Conservation (phyloP, 1,284 basidiomycete genomes). For the Leccinum griseonigrum region DNA sequence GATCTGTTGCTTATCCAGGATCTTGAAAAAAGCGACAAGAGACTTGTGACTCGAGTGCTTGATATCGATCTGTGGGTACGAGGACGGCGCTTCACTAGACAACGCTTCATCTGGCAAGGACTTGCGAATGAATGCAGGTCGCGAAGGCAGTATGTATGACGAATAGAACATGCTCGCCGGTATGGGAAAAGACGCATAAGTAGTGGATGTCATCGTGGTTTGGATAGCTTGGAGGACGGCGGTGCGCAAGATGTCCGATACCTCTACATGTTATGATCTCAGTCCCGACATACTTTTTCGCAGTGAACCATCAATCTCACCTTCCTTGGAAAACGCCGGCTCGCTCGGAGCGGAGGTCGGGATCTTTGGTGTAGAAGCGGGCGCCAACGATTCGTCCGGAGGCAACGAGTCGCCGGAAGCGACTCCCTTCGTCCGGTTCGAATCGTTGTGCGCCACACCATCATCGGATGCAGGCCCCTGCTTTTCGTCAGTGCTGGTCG, state of each 20-base stretch:
- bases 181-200: constrained; percentile 66
- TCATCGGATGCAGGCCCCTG: constrained; percentile 12
- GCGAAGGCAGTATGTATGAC: constrained; percentile 71
- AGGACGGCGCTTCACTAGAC: constrained; percentile 29
- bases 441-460: constrained; percentile 16
- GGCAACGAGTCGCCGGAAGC: constrained; percentile 6
- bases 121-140: constrained; percentile 49
- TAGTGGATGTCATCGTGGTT: constrained; percentile 45
- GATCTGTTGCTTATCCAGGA: constrained; percentile 67
- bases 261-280: constrained; percentile 40
- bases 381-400: constrained; percentile 1
- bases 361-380: constrained; percentile 5
- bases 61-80: constrained; percentile 48
- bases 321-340: constrained; percentile 24
- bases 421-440: constrained; percentile 11
- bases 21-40: constrained; percentile 75
- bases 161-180: constrained; percentile 76
- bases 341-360: constrained; percentile 10
- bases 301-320: constrained; percentile 14
- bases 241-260: constrained; percentile 63
- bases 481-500: not conserved
- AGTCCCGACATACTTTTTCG: constrained; percentile 1
- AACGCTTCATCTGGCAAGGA: constrained; percentile 13
- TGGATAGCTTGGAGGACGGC: constrained; percentile 71
- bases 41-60: constrained; percentile 80